phyloP scores from a whole-genome alignment of 208 protist genomes.

The Leishmania braziliensis region DNA sequence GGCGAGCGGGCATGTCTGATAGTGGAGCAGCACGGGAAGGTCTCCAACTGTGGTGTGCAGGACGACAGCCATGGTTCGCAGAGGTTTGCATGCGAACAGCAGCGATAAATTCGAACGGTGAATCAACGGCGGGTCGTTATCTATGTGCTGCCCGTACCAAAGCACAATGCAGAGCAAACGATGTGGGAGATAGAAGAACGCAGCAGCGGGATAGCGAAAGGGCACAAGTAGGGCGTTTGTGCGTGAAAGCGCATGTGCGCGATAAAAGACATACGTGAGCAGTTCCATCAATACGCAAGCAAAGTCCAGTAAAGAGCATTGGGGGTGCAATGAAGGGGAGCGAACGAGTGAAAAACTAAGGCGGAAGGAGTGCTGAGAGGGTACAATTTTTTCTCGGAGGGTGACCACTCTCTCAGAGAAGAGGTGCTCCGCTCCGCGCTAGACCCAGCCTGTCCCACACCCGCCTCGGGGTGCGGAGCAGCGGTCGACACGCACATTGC shows the following conservation, averaged over 20 bases:
- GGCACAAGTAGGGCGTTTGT: background rate
- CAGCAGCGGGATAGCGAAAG: background rate
- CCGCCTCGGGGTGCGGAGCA: background rate
- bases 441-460: background rate
- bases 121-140: background rate
- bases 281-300: background rate
- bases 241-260: background rate
- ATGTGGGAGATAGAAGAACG: background rate
- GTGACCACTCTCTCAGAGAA: background rate
- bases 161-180: background rate
- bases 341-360: background rate
- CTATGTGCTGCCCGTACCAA: background rate
- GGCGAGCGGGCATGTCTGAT: constrained; percentile 80
- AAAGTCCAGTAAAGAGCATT: background rate
- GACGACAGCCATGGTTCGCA: constrained; percentile 60
- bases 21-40: constrained; percentile 71
- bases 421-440: background rate
- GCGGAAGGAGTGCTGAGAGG: background rate
- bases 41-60: constrained; percentile 74
- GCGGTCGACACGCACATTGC: background rate
- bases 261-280: background rate
- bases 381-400: background rate
- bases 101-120: background rate
- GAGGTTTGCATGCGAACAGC: background rate
- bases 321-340: background rate